A percentile compares a stretch with the other conserved stretches of the same genome.
These are phyloP conservation scores for Beauveria rudraprayagi DNA, from an alignment of 2,329 filamentous ascomycete species.

Conservation along the genomic window DNA sequence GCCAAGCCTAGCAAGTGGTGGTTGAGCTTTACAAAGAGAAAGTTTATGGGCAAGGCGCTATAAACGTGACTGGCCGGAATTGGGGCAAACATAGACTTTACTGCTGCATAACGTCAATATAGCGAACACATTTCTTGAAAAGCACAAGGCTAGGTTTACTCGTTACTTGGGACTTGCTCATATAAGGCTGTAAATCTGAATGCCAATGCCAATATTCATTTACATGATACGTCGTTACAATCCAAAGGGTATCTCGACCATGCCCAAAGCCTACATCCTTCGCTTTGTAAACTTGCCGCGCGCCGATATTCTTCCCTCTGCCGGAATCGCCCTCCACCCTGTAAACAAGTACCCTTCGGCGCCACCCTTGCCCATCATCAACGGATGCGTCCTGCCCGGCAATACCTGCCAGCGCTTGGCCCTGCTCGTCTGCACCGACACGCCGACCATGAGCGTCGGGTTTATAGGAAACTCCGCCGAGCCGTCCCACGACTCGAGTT, in stretches of 20 bases:
- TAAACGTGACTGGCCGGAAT: constrained; percentile 29
- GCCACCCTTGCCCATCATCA: constrained; percentile 85
- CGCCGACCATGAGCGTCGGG: constrained; percentile 72
- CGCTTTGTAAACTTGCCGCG: constrained; percentile 70
- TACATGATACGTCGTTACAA: not conserved
- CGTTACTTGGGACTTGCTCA: not conserved
- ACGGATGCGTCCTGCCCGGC: constrained; percentile 81
- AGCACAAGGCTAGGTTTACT: not conserved
- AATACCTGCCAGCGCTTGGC: constrained; percentile 83
- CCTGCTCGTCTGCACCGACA: constrained; percentile 71
- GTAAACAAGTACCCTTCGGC: constrained; percentile 88
- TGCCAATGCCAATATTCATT: not conserved
- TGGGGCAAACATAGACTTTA: constrained; percentile 6
- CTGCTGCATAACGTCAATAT: constrained; percentile 18
- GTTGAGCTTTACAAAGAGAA: constrained; percentile 97
- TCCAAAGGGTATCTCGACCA: not conserved
- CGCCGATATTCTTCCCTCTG: constrained; percentile 71
- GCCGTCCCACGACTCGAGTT: constrained; percentile 50
- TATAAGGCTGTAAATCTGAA: not conserved
- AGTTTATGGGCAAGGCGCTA: constrained; percentile 97
- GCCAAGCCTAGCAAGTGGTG: constrained; percentile 79
- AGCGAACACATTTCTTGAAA: constrained; percentile 12
- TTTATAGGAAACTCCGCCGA: constrained; percentile 77
- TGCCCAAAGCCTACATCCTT: constrained; percentile 38
- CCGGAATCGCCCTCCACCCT: constrained; percentile 70